A percentile compares a stretch with the other conserved stretches of the same genome.
Conservation (phyloP, 2,329 filamentous ascomycete species). For the Fusarium burgessii region DNA sequence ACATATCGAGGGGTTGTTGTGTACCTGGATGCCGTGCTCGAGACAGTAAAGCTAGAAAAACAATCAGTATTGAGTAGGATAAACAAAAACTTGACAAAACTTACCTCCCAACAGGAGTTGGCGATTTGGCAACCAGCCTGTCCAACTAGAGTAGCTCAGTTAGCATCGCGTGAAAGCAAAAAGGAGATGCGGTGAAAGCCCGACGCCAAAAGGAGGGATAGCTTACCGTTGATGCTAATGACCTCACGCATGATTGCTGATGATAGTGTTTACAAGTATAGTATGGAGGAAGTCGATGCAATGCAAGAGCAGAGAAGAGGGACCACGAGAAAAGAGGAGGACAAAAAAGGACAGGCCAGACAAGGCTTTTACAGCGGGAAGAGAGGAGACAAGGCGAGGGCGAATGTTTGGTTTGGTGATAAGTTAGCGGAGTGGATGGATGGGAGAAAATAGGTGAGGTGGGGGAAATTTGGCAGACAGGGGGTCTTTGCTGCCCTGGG, state of each 20-base stretch:
- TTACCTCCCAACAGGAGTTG: slow-evolving; percentile 99
- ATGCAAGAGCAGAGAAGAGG: slow-evolving; percentile 51
- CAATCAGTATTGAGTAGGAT: slow-evolving; percentile 37
- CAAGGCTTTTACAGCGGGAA: slow-evolving; percentile 47
- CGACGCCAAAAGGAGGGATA: slow-evolving; percentile 44
- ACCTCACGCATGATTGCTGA: slow-evolving; percentile 93
- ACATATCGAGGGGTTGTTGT: slow-evolving; percentile 50
- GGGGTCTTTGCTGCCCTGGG: slow-evolving; percentile 50
- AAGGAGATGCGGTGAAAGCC: slow-evolving; percentile 58
- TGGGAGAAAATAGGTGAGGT: slow-evolving; percentile 56
- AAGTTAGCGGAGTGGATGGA: slow-evolving; percentile 43
- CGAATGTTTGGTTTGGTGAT: slow-evolving; percentile 46
- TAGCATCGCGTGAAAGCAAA: slow-evolving; percentile 55
- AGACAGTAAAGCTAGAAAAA: slow-evolving; percentile 92
- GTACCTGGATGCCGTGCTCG: slow-evolving; percentile 98
- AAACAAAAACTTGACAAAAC: slow-evolving; percentile 55
- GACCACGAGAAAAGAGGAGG: slow-evolving; percentile 42
- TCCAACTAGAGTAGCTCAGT: slow-evolving; percentile 80
- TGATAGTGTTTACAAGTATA: slow-evolving; percentile 41
- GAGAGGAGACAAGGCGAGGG: slow-evolving; percentile 45
- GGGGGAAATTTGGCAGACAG: slow-evolving; percentile 60
- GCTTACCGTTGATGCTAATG: slow-evolving; percentile 97
- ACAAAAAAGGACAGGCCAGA: slow-evolving; percentile 45
- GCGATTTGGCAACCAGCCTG: slow-evolving; percentile 99
- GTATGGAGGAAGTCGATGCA: slow-evolving; percentile 49